These are phyloP conservation scores for Boletus fagicola DNA, from an alignment of 768 basidiomycete species.

Conservation along the genomic window DNA sequence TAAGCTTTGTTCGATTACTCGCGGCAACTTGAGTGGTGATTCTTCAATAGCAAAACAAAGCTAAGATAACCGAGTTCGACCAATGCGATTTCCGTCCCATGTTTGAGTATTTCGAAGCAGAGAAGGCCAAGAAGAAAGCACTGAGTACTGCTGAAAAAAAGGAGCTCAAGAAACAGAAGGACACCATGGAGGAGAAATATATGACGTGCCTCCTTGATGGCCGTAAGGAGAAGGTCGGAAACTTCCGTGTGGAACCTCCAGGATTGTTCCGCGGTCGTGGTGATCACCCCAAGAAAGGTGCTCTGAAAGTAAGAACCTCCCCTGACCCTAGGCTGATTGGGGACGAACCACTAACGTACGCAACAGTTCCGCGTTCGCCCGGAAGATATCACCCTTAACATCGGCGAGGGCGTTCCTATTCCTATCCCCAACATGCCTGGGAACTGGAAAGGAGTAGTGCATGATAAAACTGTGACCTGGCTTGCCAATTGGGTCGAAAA, in stretches of 20 bases:
- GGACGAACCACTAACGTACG: constrained; percentile 7
- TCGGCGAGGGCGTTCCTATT: constrained; percentile 68
- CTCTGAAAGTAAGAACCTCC: constrained; percentile 67
- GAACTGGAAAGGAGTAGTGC: constrained; percentile 82
- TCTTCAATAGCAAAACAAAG: constrained; percentile 56
- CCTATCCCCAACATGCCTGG: constrained; percentile 93
- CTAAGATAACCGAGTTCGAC: constrained; percentile 71
- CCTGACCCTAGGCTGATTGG: background rate
- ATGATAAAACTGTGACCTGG: constrained; percentile 98
- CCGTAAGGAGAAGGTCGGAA: constrained; percentile 96
- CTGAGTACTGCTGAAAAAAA: constrained; percentile 88
- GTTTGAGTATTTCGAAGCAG: constrained; percentile 87
- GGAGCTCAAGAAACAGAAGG: constrained; percentile 80
- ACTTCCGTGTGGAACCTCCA: constrained; percentile 97
- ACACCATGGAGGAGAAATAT: constrained; percentile 82
- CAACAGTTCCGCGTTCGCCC: constrained; percentile 80
- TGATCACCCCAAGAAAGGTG: constrained; percentile 97
- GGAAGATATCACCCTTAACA: constrained; percentile 95
- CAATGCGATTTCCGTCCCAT: constrained; percentile 94
- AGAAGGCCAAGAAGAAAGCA: constrained; percentile 91
- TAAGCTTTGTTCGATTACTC: constrained; percentile 40
- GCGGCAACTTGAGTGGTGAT: constrained; percentile 9
- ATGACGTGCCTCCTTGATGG: constrained; percentile 88
- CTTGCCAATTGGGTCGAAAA: constrained; percentile 99
- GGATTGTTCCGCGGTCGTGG: constrained; percentile 98